Evolutionary conservation across 345 rosid genomes (phyloP).

Genomic region (Anacardium occidentale): DNA sequence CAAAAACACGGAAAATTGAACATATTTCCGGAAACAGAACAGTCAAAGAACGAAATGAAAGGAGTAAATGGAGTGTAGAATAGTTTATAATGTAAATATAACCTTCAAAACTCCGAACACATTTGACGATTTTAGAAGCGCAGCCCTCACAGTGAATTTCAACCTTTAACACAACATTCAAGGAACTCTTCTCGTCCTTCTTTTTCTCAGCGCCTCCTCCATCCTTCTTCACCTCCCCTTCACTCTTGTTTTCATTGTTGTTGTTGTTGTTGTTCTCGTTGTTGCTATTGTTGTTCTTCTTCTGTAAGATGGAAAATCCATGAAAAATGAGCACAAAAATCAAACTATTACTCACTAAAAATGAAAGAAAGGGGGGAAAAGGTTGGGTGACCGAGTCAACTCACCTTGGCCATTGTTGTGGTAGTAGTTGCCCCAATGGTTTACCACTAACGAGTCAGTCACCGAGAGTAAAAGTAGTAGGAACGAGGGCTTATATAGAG

Average conservation of each 20-base stretch:
- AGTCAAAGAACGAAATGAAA: not conserved
- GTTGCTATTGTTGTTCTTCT: slow-evolving; percentile 10
- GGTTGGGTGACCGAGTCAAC: slow-evolving; percentile 14
- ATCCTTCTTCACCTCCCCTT: slow-evolving; percentile 26
- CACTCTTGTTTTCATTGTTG: slow-evolving; percentile 10
- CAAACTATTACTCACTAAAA: not conserved
- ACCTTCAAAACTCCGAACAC: slow-evolving; percentile 54
- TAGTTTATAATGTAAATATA: not conserved
- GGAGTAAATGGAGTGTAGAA: not conserved
- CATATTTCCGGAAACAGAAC: too few relatives aligned
- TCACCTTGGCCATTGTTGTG: slow-evolving; percentile 33
- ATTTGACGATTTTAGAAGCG: slow-evolving; percentile 45
- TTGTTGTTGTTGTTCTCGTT: not conserved
- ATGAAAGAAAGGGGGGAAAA: not conserved
- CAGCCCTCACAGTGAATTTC: slow-evolving; percentile 93
- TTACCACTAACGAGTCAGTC: too few relatives aligned
- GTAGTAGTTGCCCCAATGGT: too few relatives aligned
- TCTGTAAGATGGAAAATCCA: slow-evolving; percentile 10
- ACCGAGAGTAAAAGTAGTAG: not conserved
- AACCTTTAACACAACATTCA: slow-evolving; percentile 55
- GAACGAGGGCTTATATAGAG: not conserved
- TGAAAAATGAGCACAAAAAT: not conserved
- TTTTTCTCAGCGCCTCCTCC: slow-evolving; percentile 24
- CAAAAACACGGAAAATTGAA: too few relatives aligned
- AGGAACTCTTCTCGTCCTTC: slow-evolving; percentile 28